Conservation (phyloP, 1,284 basidiomycete species). For the Rhodotorula sp. region DNA sequence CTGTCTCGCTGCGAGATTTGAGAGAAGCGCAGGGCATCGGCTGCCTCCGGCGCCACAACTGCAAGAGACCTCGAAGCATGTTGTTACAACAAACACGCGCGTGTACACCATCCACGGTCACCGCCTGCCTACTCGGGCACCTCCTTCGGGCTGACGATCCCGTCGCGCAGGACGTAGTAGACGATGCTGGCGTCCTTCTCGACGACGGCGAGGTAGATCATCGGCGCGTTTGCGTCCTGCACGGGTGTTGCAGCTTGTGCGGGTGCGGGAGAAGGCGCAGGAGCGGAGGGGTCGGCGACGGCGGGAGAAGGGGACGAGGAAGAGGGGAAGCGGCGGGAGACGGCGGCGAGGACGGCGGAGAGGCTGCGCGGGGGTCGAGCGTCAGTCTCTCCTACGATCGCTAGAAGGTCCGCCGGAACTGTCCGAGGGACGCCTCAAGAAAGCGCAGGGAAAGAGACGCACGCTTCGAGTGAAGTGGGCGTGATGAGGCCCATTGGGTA, state of each 20-base stretch:
- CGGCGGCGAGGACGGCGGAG: slow-evolving; percentile 16
- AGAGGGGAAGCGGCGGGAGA: slow-evolving; percentile 12
- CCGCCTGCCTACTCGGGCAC: slow-evolving; percentile 39
- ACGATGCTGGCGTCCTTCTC: slow-evolving; percentile 43
- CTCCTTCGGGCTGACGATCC: slow-evolving; percentile 45
- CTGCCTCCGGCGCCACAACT: too few relatives aligned
- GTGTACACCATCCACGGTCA: too few relatives aligned
- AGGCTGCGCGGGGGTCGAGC: slow-evolving; percentile 6
- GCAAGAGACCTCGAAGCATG: too few relatives aligned
- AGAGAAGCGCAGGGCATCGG: too few relatives aligned
- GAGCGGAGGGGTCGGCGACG: background rate
- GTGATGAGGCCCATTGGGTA: slow-evolving; percentile 24
- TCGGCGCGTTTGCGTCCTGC: background rate
- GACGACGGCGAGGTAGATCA: slow-evolving; percentile 39
- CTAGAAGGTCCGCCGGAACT: too few relatives aligned
- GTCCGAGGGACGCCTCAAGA: background rate
- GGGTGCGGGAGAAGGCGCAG: background rate
- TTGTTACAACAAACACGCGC: background rate
- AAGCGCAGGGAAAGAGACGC: background rate
- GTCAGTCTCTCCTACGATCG: too few relatives aligned
- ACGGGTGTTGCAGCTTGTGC: background rate
- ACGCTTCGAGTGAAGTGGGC: slow-evolving; percentile 27
- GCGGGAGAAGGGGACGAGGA: background rate
- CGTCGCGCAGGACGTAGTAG: slow-evolving; percentile 42
- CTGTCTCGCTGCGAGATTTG: too few relatives aligned